phyloP scores from a whole-genome alignment of 2,329 filamentous ascomycete genomes.

The Colletotrichum sp. region DNA sequence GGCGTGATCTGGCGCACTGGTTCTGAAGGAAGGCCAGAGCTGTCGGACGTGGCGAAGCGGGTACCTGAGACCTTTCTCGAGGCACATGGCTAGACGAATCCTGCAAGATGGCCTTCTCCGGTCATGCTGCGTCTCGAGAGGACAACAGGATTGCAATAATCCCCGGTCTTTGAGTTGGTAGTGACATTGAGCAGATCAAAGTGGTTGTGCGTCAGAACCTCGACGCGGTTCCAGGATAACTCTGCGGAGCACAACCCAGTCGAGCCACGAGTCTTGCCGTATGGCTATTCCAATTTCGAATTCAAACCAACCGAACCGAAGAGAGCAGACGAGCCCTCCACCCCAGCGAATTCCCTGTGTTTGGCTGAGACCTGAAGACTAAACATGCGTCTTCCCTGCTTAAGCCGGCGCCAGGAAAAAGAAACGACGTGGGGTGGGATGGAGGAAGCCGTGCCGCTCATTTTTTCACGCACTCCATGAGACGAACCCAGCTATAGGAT shows the following conservation, averaged over 20 bases:
- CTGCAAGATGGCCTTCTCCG: not conserved
- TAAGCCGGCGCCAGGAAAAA: conserved; percentile 9
- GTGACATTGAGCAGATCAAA: not conserved
- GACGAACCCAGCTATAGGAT: not conserved
- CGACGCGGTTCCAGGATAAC: not conserved
- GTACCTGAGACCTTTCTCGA: conserved; percentile 17
- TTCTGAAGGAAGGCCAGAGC: not conserved
- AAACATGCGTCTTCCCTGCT: conserved; percentile 14
- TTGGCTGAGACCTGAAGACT: conserved; percentile 8
- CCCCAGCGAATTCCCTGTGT: not conserved
- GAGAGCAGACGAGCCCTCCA: not conserved
- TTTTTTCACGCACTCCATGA: not conserved
- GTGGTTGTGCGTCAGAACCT: not conserved
- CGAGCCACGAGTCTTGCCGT: not conserved
- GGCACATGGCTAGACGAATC: conserved; percentile 1
- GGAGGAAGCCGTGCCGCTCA: not conserved
- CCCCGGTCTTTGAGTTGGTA: not conserved
- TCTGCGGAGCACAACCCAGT: not conserved
- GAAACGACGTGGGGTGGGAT: conserved; percentile 12
- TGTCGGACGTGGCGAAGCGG: conserved; percentile 2
- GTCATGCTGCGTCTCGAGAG: not conserved
- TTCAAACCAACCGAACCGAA: not conserved
- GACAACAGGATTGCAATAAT: not conserved
- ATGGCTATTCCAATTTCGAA: not conserved
- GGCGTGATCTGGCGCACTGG: conserved; percentile 1